phyloP scores from a whole-genome alignment of 257 asterid genomes.

The Nemophila menziesii region DNA sequence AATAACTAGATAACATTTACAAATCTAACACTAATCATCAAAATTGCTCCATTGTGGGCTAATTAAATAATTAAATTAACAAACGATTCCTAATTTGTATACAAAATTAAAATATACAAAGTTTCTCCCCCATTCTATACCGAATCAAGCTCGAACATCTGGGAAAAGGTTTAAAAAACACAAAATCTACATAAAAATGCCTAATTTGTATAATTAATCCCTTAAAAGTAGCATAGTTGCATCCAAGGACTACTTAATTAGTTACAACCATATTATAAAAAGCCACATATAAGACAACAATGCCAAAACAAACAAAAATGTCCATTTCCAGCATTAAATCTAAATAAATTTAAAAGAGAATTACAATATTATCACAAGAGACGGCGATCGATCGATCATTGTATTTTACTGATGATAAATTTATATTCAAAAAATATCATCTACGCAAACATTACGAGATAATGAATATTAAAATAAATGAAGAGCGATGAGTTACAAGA shows the following conservation, averaged over 20 bases:
- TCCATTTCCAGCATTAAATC: background rate
- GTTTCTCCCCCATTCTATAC: background rate
- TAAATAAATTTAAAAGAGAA: no score
- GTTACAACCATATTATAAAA: background rate
- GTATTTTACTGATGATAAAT: background rate
- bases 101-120: no score
- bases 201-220: background rate
- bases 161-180: no score
- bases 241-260: no score
- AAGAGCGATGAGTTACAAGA: conserved; percentile 34
- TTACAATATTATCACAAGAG: no score
- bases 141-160: background rate
- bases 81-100: no score
- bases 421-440: background rate
- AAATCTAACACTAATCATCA: background rate
- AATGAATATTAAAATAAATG: background rate
- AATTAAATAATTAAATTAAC: no score
- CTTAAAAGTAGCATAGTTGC: background rate
- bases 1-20: background rate
- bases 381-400: background rate
- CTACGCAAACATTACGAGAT: background rate
- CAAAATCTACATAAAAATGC: background rate
- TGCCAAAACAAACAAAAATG: background rate
- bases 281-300: background rate
- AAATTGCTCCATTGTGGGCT: background rate